Base-by-base conservation (phyloP, 2,329 filamentous ascomycete species). In the Bipolaris victoriae region DNA sequence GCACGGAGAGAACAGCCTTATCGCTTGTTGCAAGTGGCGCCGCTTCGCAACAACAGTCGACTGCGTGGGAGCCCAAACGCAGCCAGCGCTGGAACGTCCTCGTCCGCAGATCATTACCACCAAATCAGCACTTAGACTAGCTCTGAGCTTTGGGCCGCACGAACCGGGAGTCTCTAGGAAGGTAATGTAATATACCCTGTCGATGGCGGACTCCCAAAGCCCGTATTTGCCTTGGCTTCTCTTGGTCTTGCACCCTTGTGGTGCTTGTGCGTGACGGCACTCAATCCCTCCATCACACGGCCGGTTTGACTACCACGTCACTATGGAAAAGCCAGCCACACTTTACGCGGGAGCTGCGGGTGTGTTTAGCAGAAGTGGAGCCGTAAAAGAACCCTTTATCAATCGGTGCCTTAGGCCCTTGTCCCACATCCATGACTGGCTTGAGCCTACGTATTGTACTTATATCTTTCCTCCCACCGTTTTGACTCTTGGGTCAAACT, bases 241-340 rank as follows among this genome's bases (percentile, higher is more conserved):
- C 72, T 74, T 74, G 68, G 71, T 24, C 35, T 49, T 69, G 59
- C 68, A 69, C 68, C 71, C 73, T 72, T 74, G 69, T 67, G 62
- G 72, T 73, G 70, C 71, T 75, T 75, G 71, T 74, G 61, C 62
- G 63, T 46, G 64, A 51, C 60, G 49, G 62, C 63, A 63, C 67
- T 64, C 60, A 63, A 63, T 65, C 66, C 53, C 62, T 66, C 61
- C 57, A 69, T 70, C 68, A 62, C 66, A 72, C 65, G 60, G 44
- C 45, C 39, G 62, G 67, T 69, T 68, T 69, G 65, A 68, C 64
- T 71, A 73, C 66, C 71, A 74, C 72, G 70, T 76, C 70, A 74
- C 68, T 60, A 69, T 66, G 65, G 65, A 45, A 58, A 59, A 62
- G 57, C 44, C 59, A 65, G 63, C 67, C 66, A 66, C 64, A 66